Evolutionary conservation across 164 flowering plant genomes (phyloP).

Genomic region (Umbilicus rupestris): DNA sequence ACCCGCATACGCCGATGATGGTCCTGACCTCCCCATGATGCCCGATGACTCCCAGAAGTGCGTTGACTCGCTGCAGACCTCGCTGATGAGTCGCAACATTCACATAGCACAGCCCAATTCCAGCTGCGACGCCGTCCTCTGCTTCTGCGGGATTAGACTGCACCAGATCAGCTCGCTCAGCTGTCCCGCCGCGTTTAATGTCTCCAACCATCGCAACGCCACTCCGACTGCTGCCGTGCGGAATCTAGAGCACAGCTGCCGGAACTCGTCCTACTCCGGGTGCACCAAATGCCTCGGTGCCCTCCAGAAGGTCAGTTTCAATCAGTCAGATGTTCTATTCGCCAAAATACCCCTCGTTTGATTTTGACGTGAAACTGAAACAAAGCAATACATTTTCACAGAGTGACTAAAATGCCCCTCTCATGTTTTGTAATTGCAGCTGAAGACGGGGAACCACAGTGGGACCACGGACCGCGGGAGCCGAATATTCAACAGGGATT

Average conservation of each 20-base stretch:
- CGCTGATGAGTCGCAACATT: conserved; percentile 55
- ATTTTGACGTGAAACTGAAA: neutral
- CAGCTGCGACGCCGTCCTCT: conserved; percentile 75
- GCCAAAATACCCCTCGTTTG: neutral
- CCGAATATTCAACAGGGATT: conserved; percentile 75
- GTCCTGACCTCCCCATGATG: conserved; percentile 67
- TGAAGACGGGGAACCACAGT: conserved; percentile 38
- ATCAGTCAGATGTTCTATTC: too few relatives aligned
- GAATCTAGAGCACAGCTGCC: conserved; percentile 66
- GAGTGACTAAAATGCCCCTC: conserved; percentile 11
- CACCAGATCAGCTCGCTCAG: conserved; percentile 80
- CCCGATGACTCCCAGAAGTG: conserved; percentile 90
- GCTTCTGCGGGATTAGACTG: conserved; percentile 94
- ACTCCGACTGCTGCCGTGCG: conserved; percentile 80
- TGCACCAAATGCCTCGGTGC: conserved; percentile 91
- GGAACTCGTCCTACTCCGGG: conserved; percentile 78
- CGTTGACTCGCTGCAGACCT: conserved; percentile 69
- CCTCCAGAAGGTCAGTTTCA: conserved; percentile 62
- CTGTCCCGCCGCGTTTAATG: conserved; percentile 87
- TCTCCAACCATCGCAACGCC: conserved; percentile 40
- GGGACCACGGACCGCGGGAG: conserved; percentile 46
- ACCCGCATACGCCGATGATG: conserved; percentile 18
- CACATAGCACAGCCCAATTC: conserved; percentile 75
- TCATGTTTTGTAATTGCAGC: conserved; percentile 19
- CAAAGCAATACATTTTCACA: neutral